phyloP scores from a whole-genome alignment of 1,284 basidiomycete genomes.

The Sutorius eximius region DNA sequence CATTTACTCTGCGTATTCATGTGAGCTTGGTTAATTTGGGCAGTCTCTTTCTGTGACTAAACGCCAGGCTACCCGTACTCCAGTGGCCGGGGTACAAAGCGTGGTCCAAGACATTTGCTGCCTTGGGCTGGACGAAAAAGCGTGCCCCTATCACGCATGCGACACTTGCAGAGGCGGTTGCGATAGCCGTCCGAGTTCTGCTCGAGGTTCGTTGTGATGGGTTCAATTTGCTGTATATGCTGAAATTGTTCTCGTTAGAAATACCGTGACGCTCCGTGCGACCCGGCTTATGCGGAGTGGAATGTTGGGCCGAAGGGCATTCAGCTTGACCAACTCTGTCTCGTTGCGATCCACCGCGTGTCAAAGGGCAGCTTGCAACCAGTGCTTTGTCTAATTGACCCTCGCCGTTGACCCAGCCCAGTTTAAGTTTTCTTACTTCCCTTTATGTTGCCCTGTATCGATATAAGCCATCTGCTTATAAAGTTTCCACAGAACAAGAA shows the following conservation, averaged over 20 bases:
- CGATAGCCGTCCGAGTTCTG: slow-evolving; percentile 40
- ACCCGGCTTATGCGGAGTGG: slow-evolving; percentile 21
- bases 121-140: slow-evolving; percentile 32
- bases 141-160: slow-evolving; percentile 35
- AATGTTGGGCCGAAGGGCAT: slow-evolving; percentile 28
- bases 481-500: too few relatives aligned
- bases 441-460: too few relatives aligned
- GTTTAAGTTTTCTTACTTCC: too few relatives aligned
- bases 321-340: slow-evolving; percentile 24
- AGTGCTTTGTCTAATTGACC: slow-evolving; percentile 25
- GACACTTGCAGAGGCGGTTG: slow-evolving; percentile 43
- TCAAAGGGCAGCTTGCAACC: slow-evolving; percentile 36
- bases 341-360: slow-evolving; percentile 28
- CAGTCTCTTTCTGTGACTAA: neutral
- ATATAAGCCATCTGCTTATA: too few relatives aligned
- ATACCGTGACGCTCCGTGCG: slow-evolving; percentile 12
- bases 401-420: slow-evolving; percentile 9
- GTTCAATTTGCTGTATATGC: neutral
- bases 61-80: neutral
- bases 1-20: slow-evolving; percentile 30
- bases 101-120: slow-evolving; percentile 32
- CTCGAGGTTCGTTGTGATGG: slow-evolving; percentile 30
- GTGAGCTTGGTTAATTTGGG: slow-evolving; percentile 11
- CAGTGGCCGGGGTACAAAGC: slow-evolving; percentile 36
- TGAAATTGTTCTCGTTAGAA: slow-evolving; percentile 15